A percentile compares a stretch with the other conserved stretches of the same genome.
These are phyloP conservation scores for Phialophora tarda DNA, from an alignment of 2,329 filamentous ascomycete species.

Conservation along the genomic window DNA sequence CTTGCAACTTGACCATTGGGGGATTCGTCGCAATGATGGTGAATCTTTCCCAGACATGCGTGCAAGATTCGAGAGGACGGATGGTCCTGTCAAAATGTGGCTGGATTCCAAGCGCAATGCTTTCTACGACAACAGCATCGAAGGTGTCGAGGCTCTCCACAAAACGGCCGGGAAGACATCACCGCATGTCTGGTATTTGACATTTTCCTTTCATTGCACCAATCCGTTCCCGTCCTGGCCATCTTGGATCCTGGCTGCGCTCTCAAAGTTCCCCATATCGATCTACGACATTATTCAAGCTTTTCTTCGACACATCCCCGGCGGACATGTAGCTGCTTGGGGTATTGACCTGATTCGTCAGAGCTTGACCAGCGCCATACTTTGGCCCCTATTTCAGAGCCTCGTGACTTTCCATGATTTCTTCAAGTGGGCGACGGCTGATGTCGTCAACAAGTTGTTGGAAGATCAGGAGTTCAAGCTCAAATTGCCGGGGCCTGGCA, in stretches of 20 bases:
- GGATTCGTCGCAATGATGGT: neutral
- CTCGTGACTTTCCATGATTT: neutral
- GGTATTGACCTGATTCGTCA: neutral
- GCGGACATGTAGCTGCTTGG: neutral
- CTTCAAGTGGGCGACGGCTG: neutral
- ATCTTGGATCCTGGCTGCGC: neutral
- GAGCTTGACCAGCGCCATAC: neutral
- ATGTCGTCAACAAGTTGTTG: neutral
- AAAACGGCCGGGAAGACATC: neutral
- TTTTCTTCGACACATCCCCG: neutral
- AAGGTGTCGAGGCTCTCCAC: neutral
- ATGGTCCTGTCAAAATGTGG: neutral
- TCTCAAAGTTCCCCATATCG: neutral
- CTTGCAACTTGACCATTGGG: neutral
- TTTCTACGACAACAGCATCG: conserved; percentile 2
- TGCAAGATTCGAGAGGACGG: neutral
- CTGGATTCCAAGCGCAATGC: neutral
- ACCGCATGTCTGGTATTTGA: neutral
- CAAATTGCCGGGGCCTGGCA: neutral
- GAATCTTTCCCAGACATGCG: neutral
- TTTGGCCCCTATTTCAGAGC: neutral
- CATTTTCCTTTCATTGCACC: neutral
- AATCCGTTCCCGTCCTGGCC: neutral
- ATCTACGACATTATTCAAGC: neutral
- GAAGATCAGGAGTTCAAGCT: neutral